phyloP scores from a whole-genome alignment of 2,329 filamentous ascomycete genomes.

The Aspergillus novofumigatus region DNA sequence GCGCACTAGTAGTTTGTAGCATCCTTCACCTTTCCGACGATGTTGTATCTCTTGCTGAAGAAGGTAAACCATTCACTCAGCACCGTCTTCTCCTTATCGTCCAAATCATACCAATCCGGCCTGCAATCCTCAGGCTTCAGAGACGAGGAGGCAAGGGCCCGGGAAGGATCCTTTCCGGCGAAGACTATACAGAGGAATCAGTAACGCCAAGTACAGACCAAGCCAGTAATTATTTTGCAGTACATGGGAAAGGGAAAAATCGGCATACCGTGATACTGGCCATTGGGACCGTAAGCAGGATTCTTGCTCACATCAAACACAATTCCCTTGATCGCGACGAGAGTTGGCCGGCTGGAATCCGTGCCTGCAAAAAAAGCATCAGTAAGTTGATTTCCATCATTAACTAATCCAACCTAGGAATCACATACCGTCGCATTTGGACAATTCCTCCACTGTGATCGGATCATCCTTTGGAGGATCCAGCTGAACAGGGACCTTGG shows the following conservation, averaged over 20 bases:
- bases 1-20: constrained; percentile 32
- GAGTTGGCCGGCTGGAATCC: constrained; percentile 48
- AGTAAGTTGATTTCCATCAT: constrained; percentile 1
- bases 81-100: constrained; percentile 78
- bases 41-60: constrained; percentile 94
- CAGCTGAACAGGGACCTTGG: constrained; percentile 51
- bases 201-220: background rate
- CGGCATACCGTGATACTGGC: constrained; percentile 74
- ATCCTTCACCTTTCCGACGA: constrained; percentile 50
- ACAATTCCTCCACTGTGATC: constrained; percentile 75
- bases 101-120: constrained; percentile 77
- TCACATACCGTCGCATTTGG: constrained; percentile 73
- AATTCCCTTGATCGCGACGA: constrained; percentile 72
- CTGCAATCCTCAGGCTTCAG: constrained; percentile 78
- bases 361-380: constrained; percentile 25
- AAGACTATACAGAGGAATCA: constrained; percentile 61
- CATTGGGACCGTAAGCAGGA: constrained; percentile 75
- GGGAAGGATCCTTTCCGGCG: constrained; percentile 91
- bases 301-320: constrained; percentile 95
- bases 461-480: constrained; percentile 81
- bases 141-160: constrained; percentile 80
- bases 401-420: constrained; percentile 1
- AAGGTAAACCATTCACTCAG: constrained; percentile 93
- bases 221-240: background rate
- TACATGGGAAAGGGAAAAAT: background rate